Evolutionary conservation across 1,284 basidiomycete species (phyloP).

Genomic region (Schizophyllum commune): DNA sequence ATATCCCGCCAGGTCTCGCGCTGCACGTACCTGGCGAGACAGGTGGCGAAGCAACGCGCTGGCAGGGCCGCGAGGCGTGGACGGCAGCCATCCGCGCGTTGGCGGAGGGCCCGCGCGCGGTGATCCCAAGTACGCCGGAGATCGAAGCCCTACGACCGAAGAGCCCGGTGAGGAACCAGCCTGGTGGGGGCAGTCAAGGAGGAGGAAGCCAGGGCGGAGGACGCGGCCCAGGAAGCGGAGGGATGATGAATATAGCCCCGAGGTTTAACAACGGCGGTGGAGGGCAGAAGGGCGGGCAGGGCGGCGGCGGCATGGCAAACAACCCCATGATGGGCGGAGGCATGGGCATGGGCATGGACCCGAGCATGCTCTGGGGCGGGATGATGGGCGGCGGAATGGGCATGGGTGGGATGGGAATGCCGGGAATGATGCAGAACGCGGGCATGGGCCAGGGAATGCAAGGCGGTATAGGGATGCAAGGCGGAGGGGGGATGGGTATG

Average conservation of each 20-base stretch:
- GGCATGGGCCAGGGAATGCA: constrained; percentile 24
- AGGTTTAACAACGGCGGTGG: background rate
- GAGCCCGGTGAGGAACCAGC: constrained; percentile 43
- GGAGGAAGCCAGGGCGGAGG: constrained; percentile 11
- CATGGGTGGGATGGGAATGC: constrained; percentile 22
- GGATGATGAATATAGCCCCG: background rate
- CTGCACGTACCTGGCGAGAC: constrained; percentile 34
- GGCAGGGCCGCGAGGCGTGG: constrained; percentile 48
- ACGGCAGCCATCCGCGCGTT: constrained; percentile 50
- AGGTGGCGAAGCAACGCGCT: constrained; percentile 35
- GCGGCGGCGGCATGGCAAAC: constrained; percentile 3
- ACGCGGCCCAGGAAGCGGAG: constrained; percentile 8
- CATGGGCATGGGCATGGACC: constrained; percentile 20
- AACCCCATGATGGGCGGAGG: constrained; percentile 14
- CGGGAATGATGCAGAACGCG: constrained; percentile 10
- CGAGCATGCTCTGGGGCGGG: background rate
- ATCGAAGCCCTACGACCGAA: constrained; percentile 86
- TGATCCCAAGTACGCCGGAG: constrained; percentile 70
- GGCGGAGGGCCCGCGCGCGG: constrained; percentile 42
- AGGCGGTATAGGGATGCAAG: constrained; percentile 25
- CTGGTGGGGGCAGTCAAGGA: constrained; percentile 12
- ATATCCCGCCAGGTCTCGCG: constrained; percentile 26
- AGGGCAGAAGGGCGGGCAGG: constrained; percentile 4
- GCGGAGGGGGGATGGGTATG: constrained; percentile 26
- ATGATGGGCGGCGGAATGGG: constrained; percentile 10